A percentile compares a stretch with the other conserved stretches of the same genome.
phyloP scores from a whole-genome alignment of 306 rosid species.

The Biancaea sappan region DNA sequence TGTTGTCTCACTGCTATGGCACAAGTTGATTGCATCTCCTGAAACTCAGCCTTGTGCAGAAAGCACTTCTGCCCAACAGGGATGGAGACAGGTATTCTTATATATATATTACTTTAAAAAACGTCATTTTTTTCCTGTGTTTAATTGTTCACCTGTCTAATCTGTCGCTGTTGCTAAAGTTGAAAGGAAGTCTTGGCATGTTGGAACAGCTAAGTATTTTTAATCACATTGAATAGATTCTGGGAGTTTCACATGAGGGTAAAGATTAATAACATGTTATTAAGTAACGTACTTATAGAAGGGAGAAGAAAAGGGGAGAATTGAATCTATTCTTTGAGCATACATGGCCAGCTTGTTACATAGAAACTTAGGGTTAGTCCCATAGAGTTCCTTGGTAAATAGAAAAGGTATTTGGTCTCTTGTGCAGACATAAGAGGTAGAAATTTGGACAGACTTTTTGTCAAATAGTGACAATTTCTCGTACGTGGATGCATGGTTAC shows the following conservation, averaged over 20 bases:
- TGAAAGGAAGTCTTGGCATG: not conserved
- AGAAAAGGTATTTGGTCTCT: not conserved
- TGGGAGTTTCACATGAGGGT: not conserved
- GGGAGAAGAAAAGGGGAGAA: not conserved
- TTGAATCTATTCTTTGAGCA: not conserved
- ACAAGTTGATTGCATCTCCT: slow-evolving; percentile 84
- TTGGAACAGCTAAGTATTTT: slow-evolving; percentile 1
- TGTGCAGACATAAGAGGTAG: not conserved
- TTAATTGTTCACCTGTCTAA: slow-evolving; percentile 8
- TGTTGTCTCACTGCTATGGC: slow-evolving; percentile 85
- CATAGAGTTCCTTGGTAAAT: not conserved
- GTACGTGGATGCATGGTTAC: not conserved
- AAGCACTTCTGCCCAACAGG: slow-evolving; percentile 99
- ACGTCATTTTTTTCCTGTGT: slow-evolving; percentile 17
- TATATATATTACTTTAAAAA: slow-evolving; percentile 16
- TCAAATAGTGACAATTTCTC: not conserved
- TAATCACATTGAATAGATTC: not conserved
- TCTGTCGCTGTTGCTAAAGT: not conserved
- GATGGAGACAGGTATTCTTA: slow-evolving; percentile 93
- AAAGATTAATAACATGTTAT: not conserved
- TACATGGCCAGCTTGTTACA: not conserved
- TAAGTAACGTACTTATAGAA: not conserved
- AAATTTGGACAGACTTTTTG: not conserved
- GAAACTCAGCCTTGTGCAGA: slow-evolving; percentile 92
- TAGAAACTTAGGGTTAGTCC: not conserved